A percentile compares a stretch with the other conserved stretches of the same genome.
Evolutionary conservation across 805 yeast genomes (phyloP).

Genomic region (Kuraishia piskuri): DNA sequence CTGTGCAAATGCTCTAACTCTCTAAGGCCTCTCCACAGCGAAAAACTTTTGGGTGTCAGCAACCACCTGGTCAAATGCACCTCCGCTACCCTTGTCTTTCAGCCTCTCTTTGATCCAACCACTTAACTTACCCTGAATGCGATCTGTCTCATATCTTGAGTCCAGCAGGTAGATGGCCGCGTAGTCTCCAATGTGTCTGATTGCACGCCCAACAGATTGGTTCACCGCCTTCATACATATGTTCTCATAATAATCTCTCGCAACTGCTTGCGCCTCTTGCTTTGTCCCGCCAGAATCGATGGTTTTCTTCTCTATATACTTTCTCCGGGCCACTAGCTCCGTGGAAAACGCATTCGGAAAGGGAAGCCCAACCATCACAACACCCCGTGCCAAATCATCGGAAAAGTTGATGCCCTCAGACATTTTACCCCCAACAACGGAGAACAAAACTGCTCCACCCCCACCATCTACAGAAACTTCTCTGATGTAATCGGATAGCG

Average conservation of each 20-base stretch:
- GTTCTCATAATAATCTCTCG: slow-evolving; percentile 64
- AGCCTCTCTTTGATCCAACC: slow-evolving; percentile 59
- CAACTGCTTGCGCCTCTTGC: slow-evolving; percentile 35
- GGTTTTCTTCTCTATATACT: slow-evolving; percentile 48
- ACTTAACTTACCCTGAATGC: slow-evolving; percentile 53
- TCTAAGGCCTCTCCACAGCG: not conserved
- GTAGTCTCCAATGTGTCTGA: slow-evolving; percentile 75
- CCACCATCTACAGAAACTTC: slow-evolving; percentile 44
- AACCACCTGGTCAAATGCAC: not conserved
- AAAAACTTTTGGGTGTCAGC: not conserved
- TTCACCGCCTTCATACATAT: slow-evolving; percentile 87
- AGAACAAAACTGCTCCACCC: slow-evolving; percentile 61
- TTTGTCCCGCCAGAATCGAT: slow-evolving; percentile 37
- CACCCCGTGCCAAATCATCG: slow-evolving; percentile 80
- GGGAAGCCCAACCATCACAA: slow-evolving; percentile 82
- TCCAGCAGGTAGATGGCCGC: slow-evolving; percentile 71
- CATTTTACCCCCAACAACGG: slow-evolving; percentile 89
- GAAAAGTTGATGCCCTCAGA: slow-evolving; percentile 93
- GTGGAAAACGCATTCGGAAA: slow-evolving; percentile 81
- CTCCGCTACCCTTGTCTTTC: slow-evolving; percentile 2
- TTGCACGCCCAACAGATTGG: slow-evolving; percentile 89
- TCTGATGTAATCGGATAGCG: slow-evolving; percentile 26
- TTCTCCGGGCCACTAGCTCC: slow-evolving; percentile 65
- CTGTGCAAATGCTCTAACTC: not conserved
- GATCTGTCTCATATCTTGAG: slow-evolving; percentile 35